Percentiles rank a stretch among this genome's conserved stretches.
Conservation (phyloP, 2,329 filamentous ascomycete genomes). For the Claviceps capensis region DNA sequence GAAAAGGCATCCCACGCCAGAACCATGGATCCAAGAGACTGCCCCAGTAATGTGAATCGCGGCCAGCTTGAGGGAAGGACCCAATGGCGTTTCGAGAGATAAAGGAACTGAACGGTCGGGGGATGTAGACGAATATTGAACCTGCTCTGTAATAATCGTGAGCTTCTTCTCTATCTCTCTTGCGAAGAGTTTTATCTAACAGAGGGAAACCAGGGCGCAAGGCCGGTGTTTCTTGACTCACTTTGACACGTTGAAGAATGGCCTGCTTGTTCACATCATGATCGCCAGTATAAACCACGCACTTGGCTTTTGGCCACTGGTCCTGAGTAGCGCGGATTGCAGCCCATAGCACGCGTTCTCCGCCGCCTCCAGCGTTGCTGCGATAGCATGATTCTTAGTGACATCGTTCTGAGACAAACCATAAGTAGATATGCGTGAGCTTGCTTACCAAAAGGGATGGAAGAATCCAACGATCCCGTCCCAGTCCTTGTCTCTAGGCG, state of each 20-base stretch:
- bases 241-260: conserved; percentile 67
- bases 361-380: conserved; percentile 90
- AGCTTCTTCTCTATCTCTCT: not conserved
- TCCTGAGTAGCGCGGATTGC: conserved; percentile 84
- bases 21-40: conserved; percentile 77
- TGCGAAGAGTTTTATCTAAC: not conserved
- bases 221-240: conserved; percentile 18
- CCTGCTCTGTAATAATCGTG: conserved; percentile 41
- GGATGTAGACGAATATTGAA: conserved; percentile 88
- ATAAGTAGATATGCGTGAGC: not conserved
- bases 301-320: conserved; percentile 77
- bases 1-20: conserved; percentile 86
- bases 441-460: conserved; percentile 79
- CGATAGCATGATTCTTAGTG: conserved; percentile 2
- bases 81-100: conserved; percentile 76
- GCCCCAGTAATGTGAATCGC: conserved; percentile 83
- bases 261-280: conserved; percentile 70
- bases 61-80: conserved; percentile 82
- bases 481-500: conserved; percentile 43
- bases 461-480: conserved; percentile 88
- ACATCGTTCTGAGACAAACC: not conserved
- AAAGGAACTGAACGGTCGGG: conserved; percentile 75
- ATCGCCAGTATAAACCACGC: conserved; percentile 90
- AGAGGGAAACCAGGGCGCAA: not conserved
- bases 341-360: conserved; percentile 92